A percentile compares a stretch with the other conserved stretches of the same genome.
Evolutionary conservation across 495 filamentous ascomycete species (phyloP).

Genomic region (Tuber aestivum): DNA sequence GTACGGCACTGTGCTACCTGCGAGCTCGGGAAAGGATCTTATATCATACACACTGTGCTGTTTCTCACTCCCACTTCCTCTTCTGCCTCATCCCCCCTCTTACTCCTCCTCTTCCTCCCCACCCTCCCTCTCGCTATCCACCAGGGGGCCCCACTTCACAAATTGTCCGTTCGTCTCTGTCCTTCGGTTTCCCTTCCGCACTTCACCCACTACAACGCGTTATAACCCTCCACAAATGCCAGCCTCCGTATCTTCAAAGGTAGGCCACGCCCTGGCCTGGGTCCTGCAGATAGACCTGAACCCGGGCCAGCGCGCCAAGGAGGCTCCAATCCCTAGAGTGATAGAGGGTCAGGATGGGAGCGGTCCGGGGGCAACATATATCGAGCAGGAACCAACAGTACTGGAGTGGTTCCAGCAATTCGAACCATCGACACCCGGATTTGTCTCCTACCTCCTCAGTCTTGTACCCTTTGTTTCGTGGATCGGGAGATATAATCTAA

Average conservation of each 20-base stretch:
- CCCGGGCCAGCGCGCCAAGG: slow-evolving; percentile 32
- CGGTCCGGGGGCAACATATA: slow-evolving; percentile 67
- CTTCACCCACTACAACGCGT: too few relatives aligned
- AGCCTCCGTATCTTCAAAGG: slow-evolving; percentile 47
- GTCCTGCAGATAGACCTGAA: slow-evolving; percentile 80
- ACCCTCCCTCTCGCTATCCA: neutral
- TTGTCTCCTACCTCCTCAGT: slow-evolving; percentile 56
- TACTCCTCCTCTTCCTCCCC: neutral
- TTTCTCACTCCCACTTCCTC: neutral
- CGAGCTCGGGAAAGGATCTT: neutral
- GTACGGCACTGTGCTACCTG: neutral
- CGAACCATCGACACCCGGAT: slow-evolving; percentile 53
- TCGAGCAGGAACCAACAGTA: slow-evolving; percentile 73
- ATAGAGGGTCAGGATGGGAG: slow-evolving; percentile 59
- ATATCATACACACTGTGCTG: neutral
- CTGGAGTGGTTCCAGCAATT: slow-evolving; percentile 63
- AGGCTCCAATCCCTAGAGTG: slow-evolving; percentile 41
- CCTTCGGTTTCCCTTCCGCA: slow-evolving; percentile 2
- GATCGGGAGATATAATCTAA: slow-evolving; percentile 80
- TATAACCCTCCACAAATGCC: slow-evolving; percentile 9
- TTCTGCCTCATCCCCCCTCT: neutral
- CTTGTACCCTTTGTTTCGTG: slow-evolving; percentile 85
- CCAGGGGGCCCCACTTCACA: neutral
- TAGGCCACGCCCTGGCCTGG: slow-evolving; percentile 71
- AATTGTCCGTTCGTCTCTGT: neutral